Base-by-base conservation (phyloP, 2,329 filamentous ascomycete species). In the Fusarium chlamydosporum region DNA sequence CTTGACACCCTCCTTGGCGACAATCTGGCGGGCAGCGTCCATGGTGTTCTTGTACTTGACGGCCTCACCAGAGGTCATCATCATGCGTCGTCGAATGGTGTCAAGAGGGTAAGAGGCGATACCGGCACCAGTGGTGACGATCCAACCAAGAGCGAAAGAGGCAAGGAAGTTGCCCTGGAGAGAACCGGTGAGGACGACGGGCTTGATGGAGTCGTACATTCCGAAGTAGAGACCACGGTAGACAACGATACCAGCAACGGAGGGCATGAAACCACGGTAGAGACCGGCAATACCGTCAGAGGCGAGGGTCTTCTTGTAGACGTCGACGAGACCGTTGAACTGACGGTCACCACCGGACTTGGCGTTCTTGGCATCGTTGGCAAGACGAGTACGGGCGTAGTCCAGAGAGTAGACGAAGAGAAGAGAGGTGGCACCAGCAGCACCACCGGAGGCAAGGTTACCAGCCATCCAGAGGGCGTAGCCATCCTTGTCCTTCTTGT, bases 181-280 rank as follows among this genome's bases (percentile, higher is more conserved):
- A 83, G 82, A 72, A 83, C 96, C 96, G 82, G 92, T 89, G 75
- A 99, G 93, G 85, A 98, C 84, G 81, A 98, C 93, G 78, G 96
- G 96, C 94, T 99, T 99, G 90, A 99, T 91, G 78, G 96, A 99
- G 88, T 99, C 96, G 94, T 99, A 99, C 92, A 99, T 92, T 83
- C 96, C 96, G 92, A 99, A 99, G 94, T 99, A 99, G 79, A 99
- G 94, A 97, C 96, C 96, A 93, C 96, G 96, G 93, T 99, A 99
- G 87, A 99, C 96, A 80, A 99, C 85, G 85, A 99, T 99, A 92
- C 96, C 96, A 85, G 92, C 89, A 81, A 99, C 96, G 81, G 96
- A 99, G 84, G 96, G 96, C 89, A 94, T 94, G 92, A 99, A 99
- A 89, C 96, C 96, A 97, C 96, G 96, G 93, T 99, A 99, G 81